Conservation (phyloP, 257 asterid genomes). For the Ophiorrhiza pumila region DNA sequence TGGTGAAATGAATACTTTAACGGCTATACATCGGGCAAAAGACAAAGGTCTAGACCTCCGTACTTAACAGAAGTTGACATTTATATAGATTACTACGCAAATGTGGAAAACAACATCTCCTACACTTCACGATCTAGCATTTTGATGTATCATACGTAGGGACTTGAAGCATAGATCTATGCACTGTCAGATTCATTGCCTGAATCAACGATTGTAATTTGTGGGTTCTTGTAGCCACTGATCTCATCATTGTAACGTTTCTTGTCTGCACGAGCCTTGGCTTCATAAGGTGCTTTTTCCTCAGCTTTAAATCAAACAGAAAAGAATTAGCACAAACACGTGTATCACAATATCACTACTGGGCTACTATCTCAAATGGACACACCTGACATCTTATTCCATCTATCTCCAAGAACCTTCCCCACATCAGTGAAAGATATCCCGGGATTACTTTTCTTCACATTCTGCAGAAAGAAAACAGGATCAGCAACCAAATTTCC, state of each 20-base stretch:
- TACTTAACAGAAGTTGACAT: not conserved
- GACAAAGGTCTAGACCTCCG: not conserved
- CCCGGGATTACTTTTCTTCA: slow-evolving; percentile 76
- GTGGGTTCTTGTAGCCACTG: slow-evolving; percentile 62
- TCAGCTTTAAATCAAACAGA: slow-evolving; percentile 47
- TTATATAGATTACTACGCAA: not conserved
- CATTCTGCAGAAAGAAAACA: slow-evolving; percentile 37
- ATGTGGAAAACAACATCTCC: not conserved
- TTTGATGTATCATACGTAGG: not conserved
- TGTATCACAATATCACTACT: not conserved
- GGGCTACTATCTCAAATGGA: not conserved
- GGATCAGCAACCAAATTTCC: slow-evolving; percentile 10
- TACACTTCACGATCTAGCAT: not conserved
- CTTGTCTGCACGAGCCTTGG: slow-evolving; percentile 81
- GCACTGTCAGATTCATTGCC: slow-evolving; percentile 57
- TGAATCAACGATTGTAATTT: slow-evolving; percentile 34
- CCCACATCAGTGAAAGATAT: slow-evolving; percentile 70
- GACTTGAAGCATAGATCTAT: slow-evolving; percentile 19
- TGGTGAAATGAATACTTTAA: not conserved
- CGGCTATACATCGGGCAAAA: not conserved
- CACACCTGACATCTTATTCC: slow-evolving; percentile 86
- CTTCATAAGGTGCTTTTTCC: slow-evolving; percentile 82
- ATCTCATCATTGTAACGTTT: slow-evolving; percentile 65
- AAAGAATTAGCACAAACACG: not conserved
- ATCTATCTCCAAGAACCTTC: slow-evolving; percentile 74